Conservation (phyloP, 202 grass and related monocot species). For the Digitaria exilis region DNA sequence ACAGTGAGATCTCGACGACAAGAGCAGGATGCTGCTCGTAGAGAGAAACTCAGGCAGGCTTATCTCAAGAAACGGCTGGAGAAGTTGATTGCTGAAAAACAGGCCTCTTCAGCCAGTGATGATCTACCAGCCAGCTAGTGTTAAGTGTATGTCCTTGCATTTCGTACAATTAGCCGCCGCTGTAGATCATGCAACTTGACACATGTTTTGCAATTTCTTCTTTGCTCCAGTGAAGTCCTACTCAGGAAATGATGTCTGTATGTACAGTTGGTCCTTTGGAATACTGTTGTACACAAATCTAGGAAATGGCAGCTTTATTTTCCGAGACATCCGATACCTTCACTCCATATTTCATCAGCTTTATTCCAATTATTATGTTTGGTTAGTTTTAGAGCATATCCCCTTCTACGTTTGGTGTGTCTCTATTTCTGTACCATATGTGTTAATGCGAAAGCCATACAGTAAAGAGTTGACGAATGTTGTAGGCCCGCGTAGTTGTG, state of each 20-base stretch:
- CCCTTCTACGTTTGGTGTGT: neutral
- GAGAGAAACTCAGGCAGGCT: slow-evolving; percentile 91
- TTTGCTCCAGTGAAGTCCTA: slow-evolving; percentile 3
- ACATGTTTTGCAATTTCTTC: neutral
- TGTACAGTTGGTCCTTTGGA: slow-evolving; percentile 34
- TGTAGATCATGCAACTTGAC: neutral
- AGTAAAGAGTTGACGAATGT: too few relatives aligned
- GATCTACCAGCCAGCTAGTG: slow-evolving; percentile 48
- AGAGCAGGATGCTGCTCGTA: slow-evolving; percentile 77
- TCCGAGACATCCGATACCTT: neutral
- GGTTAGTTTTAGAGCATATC: neutral
- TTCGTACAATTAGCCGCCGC: neutral
- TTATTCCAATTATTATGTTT: neutral
- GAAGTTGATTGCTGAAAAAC: slow-evolving; percentile 73
- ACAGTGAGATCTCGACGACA: slow-evolving; percentile 69
- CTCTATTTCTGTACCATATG: neutral
- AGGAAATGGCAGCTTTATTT: slow-evolving; percentile 9
- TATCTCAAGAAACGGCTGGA: slow-evolving; percentile 95
- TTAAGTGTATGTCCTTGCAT: neutral
- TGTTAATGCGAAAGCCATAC: neutral
- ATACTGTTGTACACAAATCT: slow-evolving; percentile 37
- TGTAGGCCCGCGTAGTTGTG: too few relatives aligned
- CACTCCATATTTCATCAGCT: neutral
- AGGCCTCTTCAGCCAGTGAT: slow-evolving; percentile 47
- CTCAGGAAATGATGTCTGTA: neutral